These are phyloP conservation scores for Nemania serpens DNA, from an alignment of 2,329 filamentous ascomycete species.

Conservation along the genomic window DNA sequence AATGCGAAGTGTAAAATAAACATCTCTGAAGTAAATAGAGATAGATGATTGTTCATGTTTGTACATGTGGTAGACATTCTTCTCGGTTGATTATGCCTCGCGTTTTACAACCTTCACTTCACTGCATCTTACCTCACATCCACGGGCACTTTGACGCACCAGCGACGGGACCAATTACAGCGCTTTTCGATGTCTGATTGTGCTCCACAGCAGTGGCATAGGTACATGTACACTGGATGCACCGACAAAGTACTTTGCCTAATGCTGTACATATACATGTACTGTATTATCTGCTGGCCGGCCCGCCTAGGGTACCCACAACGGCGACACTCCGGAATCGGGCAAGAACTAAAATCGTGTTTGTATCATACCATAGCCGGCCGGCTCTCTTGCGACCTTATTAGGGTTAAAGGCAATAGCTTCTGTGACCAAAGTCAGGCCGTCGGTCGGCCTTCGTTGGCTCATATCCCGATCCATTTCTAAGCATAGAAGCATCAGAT, in stretches of 20 bases:
- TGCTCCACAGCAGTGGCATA: neutral
- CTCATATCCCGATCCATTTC: neutral
- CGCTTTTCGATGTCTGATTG: constrained; percentile 9
- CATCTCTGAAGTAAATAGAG: too few relatives aligned
- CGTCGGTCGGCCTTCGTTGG: neutral
- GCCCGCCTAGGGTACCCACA: constrained; percentile 4
- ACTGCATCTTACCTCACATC: too few relatives aligned
- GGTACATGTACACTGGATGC: too few relatives aligned
- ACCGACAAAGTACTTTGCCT: too few relatives aligned
- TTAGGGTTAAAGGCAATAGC: neutral
- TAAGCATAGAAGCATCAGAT: neutral
- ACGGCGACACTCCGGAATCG: constrained; percentile 21
- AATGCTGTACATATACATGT: too few relatives aligned
- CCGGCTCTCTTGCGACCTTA: neutral
- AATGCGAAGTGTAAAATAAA: too few relatives aligned
- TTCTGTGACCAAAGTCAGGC: neutral
- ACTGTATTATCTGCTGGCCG: too few relatives aligned
- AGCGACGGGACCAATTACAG: constrained; percentile 14
- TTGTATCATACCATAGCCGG: neutral
- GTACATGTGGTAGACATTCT: too few relatives aligned
- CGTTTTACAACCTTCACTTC: too few relatives aligned
- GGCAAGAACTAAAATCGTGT: constrained; percentile 19
- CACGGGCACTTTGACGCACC: too few relatives aligned
- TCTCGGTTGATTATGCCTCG: too few relatives aligned
- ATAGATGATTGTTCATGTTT: too few relatives aligned